phyloP scores from a whole-genome alignment of 306 rosid genomes.

The Benincasa hispida region DNA sequence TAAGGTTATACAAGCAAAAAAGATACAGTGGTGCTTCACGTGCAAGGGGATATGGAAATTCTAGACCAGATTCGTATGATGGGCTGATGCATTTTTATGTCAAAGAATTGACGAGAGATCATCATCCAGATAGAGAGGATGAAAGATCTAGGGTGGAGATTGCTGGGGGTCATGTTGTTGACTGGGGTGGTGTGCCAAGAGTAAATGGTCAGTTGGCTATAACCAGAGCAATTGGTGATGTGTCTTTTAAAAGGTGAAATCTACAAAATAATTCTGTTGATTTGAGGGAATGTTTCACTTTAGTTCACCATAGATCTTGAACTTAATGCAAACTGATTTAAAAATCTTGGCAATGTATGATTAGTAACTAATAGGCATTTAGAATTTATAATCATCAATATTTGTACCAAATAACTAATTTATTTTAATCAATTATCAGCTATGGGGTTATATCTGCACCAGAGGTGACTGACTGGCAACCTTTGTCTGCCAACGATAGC shows the following conservation, averaged over 20 bases:
- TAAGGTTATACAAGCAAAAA: slow-evolving; percentile 62
- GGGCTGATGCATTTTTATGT: slow-evolving; percentile 57
- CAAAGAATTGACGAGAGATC: slow-evolving; percentile 88
- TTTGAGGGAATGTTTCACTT: neutral
- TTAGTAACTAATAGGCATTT: neutral
- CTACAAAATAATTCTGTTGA: neutral
- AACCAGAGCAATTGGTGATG: slow-evolving; percentile 82
- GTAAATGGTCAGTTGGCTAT: slow-evolving; percentile 89
- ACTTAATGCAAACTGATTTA: neutral
- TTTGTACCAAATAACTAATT: neutral
- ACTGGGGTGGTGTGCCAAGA: slow-evolving; percentile 81
- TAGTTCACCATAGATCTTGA: neutral
- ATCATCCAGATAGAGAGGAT: slow-evolving; percentile 86
- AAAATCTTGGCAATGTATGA: neutral
- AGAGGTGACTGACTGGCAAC: slow-evolving; percentile 88
- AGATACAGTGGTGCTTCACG: slow-evolving; percentile 43
- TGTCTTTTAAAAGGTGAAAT: slow-evolving; percentile 64
- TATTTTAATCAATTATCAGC: neutral
- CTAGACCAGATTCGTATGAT: slow-evolving; percentile 32
- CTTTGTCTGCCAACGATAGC: slow-evolving; percentile 75
- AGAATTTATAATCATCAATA: neutral
- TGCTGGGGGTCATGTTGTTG: slow-evolving; percentile 86
- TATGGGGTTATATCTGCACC: slow-evolving; percentile 89
- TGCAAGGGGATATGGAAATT: slow-evolving; percentile 39
- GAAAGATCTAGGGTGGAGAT: slow-evolving; percentile 82